Evolutionary conservation across 352 stramenopile genomes (phyloP).

Genomic region (Pythium vanterpoolii): DNA sequence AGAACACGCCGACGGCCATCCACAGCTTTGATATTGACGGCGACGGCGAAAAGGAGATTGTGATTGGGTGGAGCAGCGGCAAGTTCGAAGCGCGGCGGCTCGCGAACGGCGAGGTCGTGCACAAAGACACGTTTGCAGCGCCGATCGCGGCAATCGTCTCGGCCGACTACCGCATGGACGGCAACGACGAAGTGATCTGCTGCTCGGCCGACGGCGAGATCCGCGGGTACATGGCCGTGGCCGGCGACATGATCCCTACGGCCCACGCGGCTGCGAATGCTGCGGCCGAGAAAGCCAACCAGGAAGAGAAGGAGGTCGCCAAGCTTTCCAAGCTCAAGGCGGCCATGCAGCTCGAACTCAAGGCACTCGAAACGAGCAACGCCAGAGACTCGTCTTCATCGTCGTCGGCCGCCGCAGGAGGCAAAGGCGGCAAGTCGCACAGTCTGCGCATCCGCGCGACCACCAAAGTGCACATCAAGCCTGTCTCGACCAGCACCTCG

Average conservation of each 20-base stretch:
- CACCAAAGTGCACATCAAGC: conserved; percentile 62
- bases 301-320: conserved; percentile 72
- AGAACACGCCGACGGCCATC: conserved; percentile 80
- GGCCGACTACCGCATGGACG: conserved; percentile 88
- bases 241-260: conserved; percentile 33
- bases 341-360: conserved; percentile 71
- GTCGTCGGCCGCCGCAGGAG: conserved; percentile 4
- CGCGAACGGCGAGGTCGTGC: conserved; percentile 81
- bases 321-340: conserved; percentile 84
- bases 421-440: conserved; percentile 34
- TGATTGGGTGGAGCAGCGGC: conserved; percentile 91
- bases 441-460: conserved; percentile 48
- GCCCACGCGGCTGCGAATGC: conserved; percentile 17
- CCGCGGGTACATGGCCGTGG: conserved; percentile 53
- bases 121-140: conserved; percentile 71
- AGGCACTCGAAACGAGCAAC: conserved; percentile 57
- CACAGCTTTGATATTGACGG: conserved; percentile 89
- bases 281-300: conserved; percentile 39
- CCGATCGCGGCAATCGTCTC: conserved; percentile 67
- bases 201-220: conserved; percentile 80
- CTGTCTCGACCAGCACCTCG: conserved; percentile 46
- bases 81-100: conserved; percentile 77
- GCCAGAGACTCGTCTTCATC: conserved; percentile 13
- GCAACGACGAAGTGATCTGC: conserved; percentile 87
- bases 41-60: conserved; percentile 85